phyloP scores from a whole-genome alignment of 768 basidiomycete species.

The Dacryopinax primogenitus region DNA sequence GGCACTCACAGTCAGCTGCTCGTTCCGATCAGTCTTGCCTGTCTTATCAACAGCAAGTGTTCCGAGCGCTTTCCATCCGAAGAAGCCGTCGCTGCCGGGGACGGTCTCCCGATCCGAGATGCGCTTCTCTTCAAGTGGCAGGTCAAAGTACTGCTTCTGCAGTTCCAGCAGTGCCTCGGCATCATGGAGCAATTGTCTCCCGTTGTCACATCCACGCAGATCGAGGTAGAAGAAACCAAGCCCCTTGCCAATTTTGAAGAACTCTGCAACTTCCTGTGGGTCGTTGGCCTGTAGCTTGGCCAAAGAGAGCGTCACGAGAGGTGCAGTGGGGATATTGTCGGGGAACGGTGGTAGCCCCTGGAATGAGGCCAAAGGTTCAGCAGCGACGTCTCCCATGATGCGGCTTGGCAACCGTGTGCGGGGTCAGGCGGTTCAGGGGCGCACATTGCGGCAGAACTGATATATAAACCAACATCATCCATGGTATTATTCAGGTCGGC shows the following conservation, averaged over 20 bases:
- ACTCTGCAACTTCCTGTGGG: not conserved
- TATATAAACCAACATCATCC: not conserved
- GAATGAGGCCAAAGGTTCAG: not conserved
- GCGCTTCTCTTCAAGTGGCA: not conserved
- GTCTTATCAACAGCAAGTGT: not conserved
- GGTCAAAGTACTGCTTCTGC: not conserved
- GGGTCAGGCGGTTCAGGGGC: not conserved
- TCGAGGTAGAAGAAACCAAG: not conserved
- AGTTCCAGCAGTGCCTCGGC: not conserved
- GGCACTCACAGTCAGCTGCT: not conserved
- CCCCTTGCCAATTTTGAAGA: constrained; percentile 2
- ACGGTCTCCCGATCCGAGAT: not conserved
- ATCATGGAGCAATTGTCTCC: not conserved
- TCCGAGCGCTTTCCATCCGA: constrained; percentile 1
- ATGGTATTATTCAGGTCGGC: no score
- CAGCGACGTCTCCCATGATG: not conserved
- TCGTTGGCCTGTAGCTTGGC: not conserved
- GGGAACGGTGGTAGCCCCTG: not conserved
- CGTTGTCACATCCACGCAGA: not conserved
- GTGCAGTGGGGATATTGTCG: not conserved
- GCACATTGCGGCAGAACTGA: not conserved
- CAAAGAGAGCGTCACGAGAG: not conserved
- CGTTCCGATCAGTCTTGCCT: constrained; percentile 3
- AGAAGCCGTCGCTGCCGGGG: not conserved
- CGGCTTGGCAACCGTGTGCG: not conserved